Evolutionary conservation across 441 rosid species (phyloP).

Genomic region (Bocquillonia castaneifolia): DNA sequence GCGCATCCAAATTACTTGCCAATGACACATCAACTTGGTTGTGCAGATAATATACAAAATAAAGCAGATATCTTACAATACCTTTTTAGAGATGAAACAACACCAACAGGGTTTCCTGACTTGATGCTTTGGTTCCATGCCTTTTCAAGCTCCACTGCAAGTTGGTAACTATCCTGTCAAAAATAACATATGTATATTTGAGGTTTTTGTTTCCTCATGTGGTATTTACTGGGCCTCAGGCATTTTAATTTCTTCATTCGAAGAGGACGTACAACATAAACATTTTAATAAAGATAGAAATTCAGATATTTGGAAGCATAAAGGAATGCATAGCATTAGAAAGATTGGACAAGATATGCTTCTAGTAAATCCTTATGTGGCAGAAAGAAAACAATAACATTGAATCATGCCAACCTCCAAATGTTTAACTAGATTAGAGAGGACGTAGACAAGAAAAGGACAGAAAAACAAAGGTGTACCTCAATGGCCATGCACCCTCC

Average conservation of each 20-base stretch:
- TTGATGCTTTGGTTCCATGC: slow-evolving; percentile 59
- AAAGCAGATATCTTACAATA: slow-evolving; percentile 18
- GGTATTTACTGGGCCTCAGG: neutral
- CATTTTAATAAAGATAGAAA: neutral
- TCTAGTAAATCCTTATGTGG: neutral
- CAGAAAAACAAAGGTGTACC: slow-evolving; percentile 35
- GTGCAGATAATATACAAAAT: neutral
- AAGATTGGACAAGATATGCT: neutral
- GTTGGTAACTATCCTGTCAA: slow-evolving; percentile 77
- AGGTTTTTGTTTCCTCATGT: neutral
- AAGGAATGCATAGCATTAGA: neutral
- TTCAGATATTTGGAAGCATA: slow-evolving; percentile 1
- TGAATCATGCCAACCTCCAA: neutral
- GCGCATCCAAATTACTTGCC: neutral
- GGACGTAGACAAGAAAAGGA: neutral
- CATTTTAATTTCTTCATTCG: neutral
- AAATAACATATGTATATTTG: neutral
- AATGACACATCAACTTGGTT: neutral
- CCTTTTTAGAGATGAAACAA: slow-evolving; percentile 72
- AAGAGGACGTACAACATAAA: neutral
- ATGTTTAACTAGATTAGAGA: neutral
- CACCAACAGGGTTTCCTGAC: slow-evolving; percentile 48
- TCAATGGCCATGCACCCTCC: slow-evolving; percentile 98
- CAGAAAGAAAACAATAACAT: neutral
- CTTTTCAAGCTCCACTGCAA: slow-evolving; percentile 75